Evolutionary conservation across 176 grass and related monocot species (phyloP), one percentile per base, ranked within the genome.

Genomic region (Metroxylon sagu): DNA sequence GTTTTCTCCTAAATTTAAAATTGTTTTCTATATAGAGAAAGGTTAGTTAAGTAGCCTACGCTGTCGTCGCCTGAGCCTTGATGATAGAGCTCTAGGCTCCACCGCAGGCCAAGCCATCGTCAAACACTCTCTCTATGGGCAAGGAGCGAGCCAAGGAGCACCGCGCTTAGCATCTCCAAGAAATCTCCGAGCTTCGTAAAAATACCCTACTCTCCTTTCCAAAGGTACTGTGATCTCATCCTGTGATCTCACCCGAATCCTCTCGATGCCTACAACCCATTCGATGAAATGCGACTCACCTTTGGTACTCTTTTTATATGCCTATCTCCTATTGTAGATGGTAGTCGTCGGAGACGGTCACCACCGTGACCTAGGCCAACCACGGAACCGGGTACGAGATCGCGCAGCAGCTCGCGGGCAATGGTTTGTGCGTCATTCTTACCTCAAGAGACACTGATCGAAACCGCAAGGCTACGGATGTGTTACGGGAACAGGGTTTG

Each of bases 311-410:
- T 54, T 3, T 19, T 43, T 26, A 48, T 23, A 15, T 77, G 35
- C 8, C 35, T 39, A 8, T 48, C 29, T 60, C 54, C 49, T 71
- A 31, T 56, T 25, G 54, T 26, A 82, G 79, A 57, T 82, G 52
- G 66, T 66, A 56, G 61, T 72, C 69, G 54, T 25, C 16, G 70
- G 67, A 82, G 66, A 83, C 81, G 5, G 79, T 85, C 48, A 84
- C 84, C 35, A 78, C 88, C 54, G 87, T 98, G 5, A 92, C 93
- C 16, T 87, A 87, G 49, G 87, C 84, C 14, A 98, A 83, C 67
- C 73, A 81, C 16, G 93, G 87, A 35, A 88, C 92, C 53, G 93
- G 87, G 19, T 98, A 77, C 71, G 93, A 88, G 77, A 79, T 77
- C 39, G 82, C 81, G 10, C 81, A 63, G 25, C 81, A 88, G 76